Evolutionary conservation across 257 asterid species (phyloP), one percentile per base, ranked within the genome.

Genomic region (Gentiana macrophylla): DNA sequence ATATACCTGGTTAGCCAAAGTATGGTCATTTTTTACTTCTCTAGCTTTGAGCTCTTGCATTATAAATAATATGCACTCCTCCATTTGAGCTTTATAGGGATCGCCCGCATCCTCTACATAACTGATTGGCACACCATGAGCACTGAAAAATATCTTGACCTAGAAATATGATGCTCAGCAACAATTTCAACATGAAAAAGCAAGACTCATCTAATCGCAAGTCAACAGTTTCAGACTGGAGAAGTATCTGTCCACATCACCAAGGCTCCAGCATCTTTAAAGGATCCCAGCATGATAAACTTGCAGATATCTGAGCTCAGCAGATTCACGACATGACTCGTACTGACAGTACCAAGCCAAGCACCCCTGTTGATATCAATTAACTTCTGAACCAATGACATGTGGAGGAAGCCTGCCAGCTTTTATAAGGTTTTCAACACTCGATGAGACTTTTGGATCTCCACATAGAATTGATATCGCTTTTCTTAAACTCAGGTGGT

Each of bases 101-200:
- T 90, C 98, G 5, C 98, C 98, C 2, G 95, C 96, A 60, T 82
- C 53, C 82, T 87, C 95, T 50, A 91, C 86, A 49, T 91, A 91
- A 66, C 98, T 87, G 10, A 87, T 86, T 2, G 98, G 95, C 62
- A 87, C 98, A 41, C 98, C 96, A 57, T 87, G 98, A 51, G 98
- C 96, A 36, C 98, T 91, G 70, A 91, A 91, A 82, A 91, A 91
- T 64, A 87, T 69, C 89, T 82, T 80, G 38, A 84, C 83, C 45
- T 38, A 41, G 9, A 5, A 41, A 41, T 41, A 10, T 41, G 46
- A 5, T 41, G 11, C 9, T 10, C 46, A 41, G 46, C 46, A 41
- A 41, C 46, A 5, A 41, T 41, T 10, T 41, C 6, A 3, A 1
- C 46, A 41, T 2, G 46, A 41, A 41, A 10, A 41, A 41, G 46